phyloP scores from a whole-genome alignment of 371 early-diverging fungal genomes.

The Mortierella sp. region DNA sequence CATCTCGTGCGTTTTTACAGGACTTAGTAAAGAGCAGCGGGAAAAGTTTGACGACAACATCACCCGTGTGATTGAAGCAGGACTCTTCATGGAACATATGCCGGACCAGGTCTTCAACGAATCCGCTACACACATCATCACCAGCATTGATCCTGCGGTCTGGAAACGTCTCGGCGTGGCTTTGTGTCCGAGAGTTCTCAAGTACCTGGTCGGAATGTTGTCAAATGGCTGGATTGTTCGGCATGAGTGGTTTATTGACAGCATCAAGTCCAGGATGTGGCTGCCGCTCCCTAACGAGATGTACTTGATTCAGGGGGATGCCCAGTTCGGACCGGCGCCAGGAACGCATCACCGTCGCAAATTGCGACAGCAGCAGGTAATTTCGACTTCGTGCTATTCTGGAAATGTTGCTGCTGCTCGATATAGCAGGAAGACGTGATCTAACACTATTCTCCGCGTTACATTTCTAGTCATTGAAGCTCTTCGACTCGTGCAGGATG shows the following conservation, averaged over 20 bases:
- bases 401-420: not conserved
- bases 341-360: slow-evolving; percentile 28
- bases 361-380: slow-evolving; percentile 20
- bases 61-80: slow-evolving; percentile 34
- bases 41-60: slow-evolving; percentile 24
- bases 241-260: slow-evolving; percentile 44
- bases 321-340: slow-evolving; percentile 45
- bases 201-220: slow-evolving; percentile 40
- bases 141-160: slow-evolving; percentile 17
- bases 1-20: slow-evolving; percentile 40
- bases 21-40: slow-evolving; percentile 25
- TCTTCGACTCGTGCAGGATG: slow-evolving; percentile 41
- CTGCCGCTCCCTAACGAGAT: slow-evolving; percentile 23
- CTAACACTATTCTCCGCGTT: not conserved
- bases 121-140: slow-evolving; percentile 37
- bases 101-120: slow-evolving; percentile 32
- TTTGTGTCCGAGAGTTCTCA: slow-evolving; percentile 37
- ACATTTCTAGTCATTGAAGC: slow-evolving; percentile 18
- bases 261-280: slow-evolving; percentile 27
- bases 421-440: not conserved
- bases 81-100: slow-evolving; percentile 43
- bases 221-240: slow-evolving; percentile 38
- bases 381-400: not conserved
- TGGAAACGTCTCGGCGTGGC: not conserved
- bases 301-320: slow-evolving; percentile 41